These are phyloP conservation scores for Parascedosporium putredinis DNA, from an alignment of 2,329 filamentous ascomycete genomes.

Conservation along the genomic window DNA sequence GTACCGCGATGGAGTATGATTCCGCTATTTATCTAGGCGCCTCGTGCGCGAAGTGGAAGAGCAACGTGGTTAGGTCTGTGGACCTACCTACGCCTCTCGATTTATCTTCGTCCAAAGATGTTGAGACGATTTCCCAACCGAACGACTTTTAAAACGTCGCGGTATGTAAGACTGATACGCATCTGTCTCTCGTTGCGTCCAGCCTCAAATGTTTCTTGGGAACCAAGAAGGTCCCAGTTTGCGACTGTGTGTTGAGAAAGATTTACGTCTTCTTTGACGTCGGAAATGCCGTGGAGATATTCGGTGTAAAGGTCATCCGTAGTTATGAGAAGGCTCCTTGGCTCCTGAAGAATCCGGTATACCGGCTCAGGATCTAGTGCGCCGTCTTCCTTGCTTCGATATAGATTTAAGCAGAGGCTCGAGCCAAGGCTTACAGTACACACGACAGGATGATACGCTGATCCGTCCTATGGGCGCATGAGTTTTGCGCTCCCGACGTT, in stretches of 20 bases:
- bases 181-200: conserved; percentile 48
- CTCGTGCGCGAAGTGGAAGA: not conserved
- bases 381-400: conserved; percentile 52
- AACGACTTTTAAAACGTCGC: conserved; percentile 77
- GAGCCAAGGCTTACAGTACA: conserved; percentile 82
- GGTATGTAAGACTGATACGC: conserved; percentile 66
- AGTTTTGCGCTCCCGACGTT: conserved; percentile 12
- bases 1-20: conserved; percentile 68
- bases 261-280: conserved; percentile 54
- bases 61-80: no score
- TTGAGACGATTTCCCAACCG: conserved; percentile 57
- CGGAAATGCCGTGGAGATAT: conserved; percentile 65
- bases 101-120: conserved; percentile 29
- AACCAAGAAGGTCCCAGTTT: conserved; percentile 61
- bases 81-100: no score
- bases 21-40: conserved; percentile 49
- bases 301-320: conserved; percentile 57
- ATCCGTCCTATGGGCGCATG: conserved; percentile 50
- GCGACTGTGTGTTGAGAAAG: conserved; percentile 51
- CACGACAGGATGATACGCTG: conserved; percentile 77
- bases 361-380: conserved; percentile 39
- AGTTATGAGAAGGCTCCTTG: conserved; percentile 68
- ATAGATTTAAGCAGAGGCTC: conserved; percentile 67
- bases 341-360: conserved; percentile 67
- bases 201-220: conserved; percentile 30